These are phyloP conservation scores for Rhipidocladum racemiflorum DNA, from an alignment of 176 grass and related monocot genomes.

Conservation along the genomic window DNA sequence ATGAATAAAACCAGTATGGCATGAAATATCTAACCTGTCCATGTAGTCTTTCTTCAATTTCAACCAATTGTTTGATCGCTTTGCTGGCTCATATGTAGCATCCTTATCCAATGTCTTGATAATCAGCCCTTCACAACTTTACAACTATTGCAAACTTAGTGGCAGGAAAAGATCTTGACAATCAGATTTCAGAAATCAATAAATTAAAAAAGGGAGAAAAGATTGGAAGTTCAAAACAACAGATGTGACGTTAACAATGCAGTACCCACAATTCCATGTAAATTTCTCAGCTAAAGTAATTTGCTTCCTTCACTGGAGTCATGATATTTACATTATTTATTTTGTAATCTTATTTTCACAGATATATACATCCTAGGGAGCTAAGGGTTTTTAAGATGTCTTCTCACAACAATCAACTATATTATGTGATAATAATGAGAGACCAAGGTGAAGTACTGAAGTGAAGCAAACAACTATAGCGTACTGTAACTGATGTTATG, in stretches of 20 bases:
- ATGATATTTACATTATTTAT: background rate
- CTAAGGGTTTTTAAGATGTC: constrained; percentile 14
- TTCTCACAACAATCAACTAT: background rate
- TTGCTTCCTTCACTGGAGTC: constrained; percentile 9
- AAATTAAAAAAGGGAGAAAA: background rate
- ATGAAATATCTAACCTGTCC: constrained; percentile 74
- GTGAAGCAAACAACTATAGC: background rate
- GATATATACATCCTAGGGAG: constrained; percentile 19
- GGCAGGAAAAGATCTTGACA: constrained; percentile 7
- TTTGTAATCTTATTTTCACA: background rate
- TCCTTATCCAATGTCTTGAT: constrained; percentile 99
- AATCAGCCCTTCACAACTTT: constrained; percentile 98
- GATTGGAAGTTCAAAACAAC: background rate
- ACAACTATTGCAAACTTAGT: constrained; percentile 36
- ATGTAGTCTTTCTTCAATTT: constrained; percentile 99
- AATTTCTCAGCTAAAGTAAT: background rate
- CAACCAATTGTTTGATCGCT: constrained; percentile 98
- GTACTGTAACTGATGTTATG: background rate
- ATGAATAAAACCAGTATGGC: background rate
- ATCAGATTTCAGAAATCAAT: background rate
- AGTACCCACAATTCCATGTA: constrained; percentile 8
- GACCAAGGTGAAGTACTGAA: background rate
- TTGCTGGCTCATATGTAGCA: constrained; percentile 94
- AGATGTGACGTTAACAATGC: background rate
- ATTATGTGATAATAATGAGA: constrained; percentile 10